A percentile compares a stretch with the other conserved stretches of the same genome.
Conservation (phyloP, 306 rosid genomes). For the Cucumis sativus region DNA sequence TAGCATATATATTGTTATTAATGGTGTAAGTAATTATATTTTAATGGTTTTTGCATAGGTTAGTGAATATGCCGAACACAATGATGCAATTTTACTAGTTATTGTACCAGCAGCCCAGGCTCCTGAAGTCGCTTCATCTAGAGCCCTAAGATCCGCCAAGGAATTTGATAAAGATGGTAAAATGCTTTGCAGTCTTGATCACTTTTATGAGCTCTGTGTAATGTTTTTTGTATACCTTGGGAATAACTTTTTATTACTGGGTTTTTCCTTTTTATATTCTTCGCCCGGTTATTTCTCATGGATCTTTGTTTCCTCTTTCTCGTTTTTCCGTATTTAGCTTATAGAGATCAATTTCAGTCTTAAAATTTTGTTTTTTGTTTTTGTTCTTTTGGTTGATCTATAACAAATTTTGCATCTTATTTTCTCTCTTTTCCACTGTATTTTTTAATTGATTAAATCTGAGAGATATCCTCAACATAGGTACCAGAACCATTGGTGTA, state of each 20-base stretch:
- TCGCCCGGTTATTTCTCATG: neutral
- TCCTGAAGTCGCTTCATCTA: constrained; percentile 75
- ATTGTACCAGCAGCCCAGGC: constrained; percentile 90
- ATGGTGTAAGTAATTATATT: neutral
- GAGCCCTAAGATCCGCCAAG: constrained; percentile 72
- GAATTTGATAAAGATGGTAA: constrained; percentile 85
- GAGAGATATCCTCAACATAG: constrained; percentile 22
- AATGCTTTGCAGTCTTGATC: neutral
- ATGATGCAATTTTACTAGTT: constrained; percentile 80
- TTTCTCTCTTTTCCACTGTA: neutral
- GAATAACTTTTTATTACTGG: neutral
- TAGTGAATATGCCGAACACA: constrained; percentile 87
- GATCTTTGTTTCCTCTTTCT: neutral
- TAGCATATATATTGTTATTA: neutral
- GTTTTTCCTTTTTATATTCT: neutral
- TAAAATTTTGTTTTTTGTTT: neutral
- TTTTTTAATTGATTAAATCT: constrained; percentile 10
- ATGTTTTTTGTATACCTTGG: neutral
- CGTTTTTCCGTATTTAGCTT: neutral
- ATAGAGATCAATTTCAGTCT: neutral
- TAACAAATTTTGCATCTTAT: neutral
- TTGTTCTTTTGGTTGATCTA: neutral
- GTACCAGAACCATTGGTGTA: constrained; percentile 85
- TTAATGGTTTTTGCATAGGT: constrained; percentile 40
- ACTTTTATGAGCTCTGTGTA: neutral